A percentile compares a stretch with the other conserved stretches of the same genome.
Conservation (phyloP, 805 yeast genomes). For the Schwanniomyces occidentalis region DNA sequence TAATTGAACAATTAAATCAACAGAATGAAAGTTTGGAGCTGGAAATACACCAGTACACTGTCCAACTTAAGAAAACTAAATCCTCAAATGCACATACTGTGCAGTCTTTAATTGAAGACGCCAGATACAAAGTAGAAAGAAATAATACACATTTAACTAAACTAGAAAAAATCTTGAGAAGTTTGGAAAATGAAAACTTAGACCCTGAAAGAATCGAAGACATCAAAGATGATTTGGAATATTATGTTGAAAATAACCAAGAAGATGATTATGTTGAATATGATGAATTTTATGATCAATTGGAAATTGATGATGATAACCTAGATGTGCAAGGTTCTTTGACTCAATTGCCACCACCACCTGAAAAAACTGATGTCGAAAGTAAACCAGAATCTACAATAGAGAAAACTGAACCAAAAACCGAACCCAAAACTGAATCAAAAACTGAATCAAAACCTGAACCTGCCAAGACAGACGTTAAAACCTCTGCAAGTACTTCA, state of each 20-base stretch:
- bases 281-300: slow-evolving; percentile 86
- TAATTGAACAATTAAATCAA: slow-evolving; percentile 76
- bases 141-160: slow-evolving; percentile 77
- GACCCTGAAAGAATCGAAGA: slow-evolving; percentile 75
- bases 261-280: slow-evolving; percentile 93
- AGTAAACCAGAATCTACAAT: not conserved
- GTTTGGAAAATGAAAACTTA: slow-evolving; percentile 76
- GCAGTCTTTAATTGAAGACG: slow-evolving; percentile 60
- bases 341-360: slow-evolving; percentile 20
- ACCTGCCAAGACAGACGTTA: not conserved
- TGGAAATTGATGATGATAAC: slow-evolving; percentile 61
- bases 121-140: slow-evolving; percentile 64
- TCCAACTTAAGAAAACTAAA: slow-evolving; percentile 47
- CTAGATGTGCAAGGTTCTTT: slow-evolving; percentile 26
- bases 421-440: slow-evolving; percentile 6
- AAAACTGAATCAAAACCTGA: slow-evolving; percentile 2
- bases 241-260: slow-evolving; percentile 90
- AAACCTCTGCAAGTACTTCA: slow-evolving; percentile 13
- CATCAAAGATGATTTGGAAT: slow-evolving; percentile 85
- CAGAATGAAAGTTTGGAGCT: slow-evolving; percentile 81
- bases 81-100: slow-evolving; percentile 45
- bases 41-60: slow-evolving; percentile 43
- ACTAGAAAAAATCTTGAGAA: slow-evolving; percentile 74
- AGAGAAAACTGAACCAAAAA: slow-evolving; percentile 1
- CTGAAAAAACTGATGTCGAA: slow-evolving; percentile 7